Conservation (phyloP, 306 rosid genomes). For the Castanea crenata region DNA sequence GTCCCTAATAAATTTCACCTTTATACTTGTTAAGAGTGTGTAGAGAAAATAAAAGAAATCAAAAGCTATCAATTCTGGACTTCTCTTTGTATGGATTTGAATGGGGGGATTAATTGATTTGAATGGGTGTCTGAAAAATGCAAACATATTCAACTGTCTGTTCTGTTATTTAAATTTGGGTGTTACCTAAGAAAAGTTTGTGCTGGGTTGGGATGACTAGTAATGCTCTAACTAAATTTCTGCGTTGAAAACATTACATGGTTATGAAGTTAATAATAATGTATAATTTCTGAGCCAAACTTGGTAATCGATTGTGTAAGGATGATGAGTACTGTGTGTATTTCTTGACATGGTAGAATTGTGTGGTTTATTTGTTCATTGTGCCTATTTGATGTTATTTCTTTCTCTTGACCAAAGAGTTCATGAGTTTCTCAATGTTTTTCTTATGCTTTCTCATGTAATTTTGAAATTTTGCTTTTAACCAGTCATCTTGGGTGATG, state of each 20-base stretch:
- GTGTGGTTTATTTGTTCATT: background rate
- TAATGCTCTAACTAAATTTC: too few species aligned
- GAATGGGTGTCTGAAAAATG: background rate
- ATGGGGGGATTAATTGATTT: background rate
- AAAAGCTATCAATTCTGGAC: too few species aligned
- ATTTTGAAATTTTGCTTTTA: background rate
- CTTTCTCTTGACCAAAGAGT: background rate
- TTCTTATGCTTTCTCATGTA: background rate
- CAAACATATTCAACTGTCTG: background rate
- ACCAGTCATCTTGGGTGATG: background rate
- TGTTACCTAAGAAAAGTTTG: background rate
- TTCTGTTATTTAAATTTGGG: background rate
- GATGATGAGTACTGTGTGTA: background rate
- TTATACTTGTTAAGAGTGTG: too few species aligned
- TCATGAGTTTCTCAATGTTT: background rate
- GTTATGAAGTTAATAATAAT: background rate
- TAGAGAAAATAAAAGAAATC: too few species aligned
- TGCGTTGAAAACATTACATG: background rate
- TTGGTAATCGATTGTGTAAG: background rate
- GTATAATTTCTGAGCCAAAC: background rate
- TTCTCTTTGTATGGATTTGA: background rate
- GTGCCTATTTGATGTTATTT: background rate
- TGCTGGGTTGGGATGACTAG: background rate
- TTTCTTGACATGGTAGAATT: background rate
- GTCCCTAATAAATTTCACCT: too few species aligned